These are phyloP conservation scores for Fusarium sulawesiense DNA, from an alignment of 2,329 filamentous ascomycete genomes.

Conservation along the genomic window DNA sequence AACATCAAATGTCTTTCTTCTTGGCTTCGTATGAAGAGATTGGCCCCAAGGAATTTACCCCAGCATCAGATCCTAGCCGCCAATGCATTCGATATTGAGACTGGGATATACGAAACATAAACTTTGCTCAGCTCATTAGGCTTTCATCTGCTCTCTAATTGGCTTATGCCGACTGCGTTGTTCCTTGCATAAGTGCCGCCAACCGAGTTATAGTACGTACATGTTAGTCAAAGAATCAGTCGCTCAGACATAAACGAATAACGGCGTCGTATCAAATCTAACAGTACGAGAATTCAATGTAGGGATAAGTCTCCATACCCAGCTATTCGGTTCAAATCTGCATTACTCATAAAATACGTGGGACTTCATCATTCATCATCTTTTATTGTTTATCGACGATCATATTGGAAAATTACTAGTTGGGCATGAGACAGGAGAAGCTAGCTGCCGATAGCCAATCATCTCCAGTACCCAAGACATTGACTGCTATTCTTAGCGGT, in stretches of 20 bases:
- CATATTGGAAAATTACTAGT: constrained; percentile 39
- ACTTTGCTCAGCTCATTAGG: constrained; percentile 24
- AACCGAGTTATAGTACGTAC: not conserved
- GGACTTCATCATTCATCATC: constrained; percentile 18
- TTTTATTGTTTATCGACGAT: constrained; percentile 33
- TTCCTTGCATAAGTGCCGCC: constrained; percentile 35
- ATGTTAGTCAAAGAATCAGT: not conserved
- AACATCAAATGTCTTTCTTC: constrained; percentile 9
- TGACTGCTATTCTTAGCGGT: constrained; percentile 41
- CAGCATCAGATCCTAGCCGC: constrained; percentile 16
- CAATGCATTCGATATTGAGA: constrained; percentile 23
- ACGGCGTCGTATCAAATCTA: constrained; percentile 14
- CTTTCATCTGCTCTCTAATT: constrained; percentile 14
- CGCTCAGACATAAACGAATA: not conserved
- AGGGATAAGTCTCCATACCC: not conserved
- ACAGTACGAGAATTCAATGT: constrained; percentile 8
- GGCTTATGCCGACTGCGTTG: constrained; percentile 16
- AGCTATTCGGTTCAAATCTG: not conserved
- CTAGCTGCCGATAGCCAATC: constrained; percentile 36
- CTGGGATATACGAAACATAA: constrained; percentile 10
- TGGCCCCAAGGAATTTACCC: constrained; percentile 25
- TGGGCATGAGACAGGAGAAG: constrained; percentile 41
- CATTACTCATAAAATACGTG: constrained; percentile 6
- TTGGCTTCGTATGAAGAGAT: constrained; percentile 25
- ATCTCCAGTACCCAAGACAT: constrained; percentile 10